Evolutionary conservation across 2,329 filamentous ascomycete genomes (phyloP), one percentile per base, ranked within the genome.

Genomic region (Alternaria triticina): DNA sequence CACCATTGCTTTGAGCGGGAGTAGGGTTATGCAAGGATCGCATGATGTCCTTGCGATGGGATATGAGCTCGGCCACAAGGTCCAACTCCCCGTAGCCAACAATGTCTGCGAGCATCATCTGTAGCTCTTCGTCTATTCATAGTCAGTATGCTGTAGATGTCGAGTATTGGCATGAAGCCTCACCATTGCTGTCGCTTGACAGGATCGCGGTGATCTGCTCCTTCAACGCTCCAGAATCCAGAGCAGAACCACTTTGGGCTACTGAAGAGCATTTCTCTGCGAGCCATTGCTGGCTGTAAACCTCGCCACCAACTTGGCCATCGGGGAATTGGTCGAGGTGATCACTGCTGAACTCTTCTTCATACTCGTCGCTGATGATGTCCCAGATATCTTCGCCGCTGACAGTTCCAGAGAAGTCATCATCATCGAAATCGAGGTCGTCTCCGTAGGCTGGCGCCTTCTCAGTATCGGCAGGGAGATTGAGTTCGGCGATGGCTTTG

Each of bases 51-150:
- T 86, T 83, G 56, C 94, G 88, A 77, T 95, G 89, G 3, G 89
- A 86, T 56, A 98, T 90, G n/a, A 98, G 83, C 66, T 97, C 93
- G 66, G 94, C 94, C 57, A 98, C 91, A 72, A 99, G 90, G 69
- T 99, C 95, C 17, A 99, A 84, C 74, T 98, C 93, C 71, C 96
- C 94, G 73, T 95, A 98, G 0, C 96, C 96, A 64, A 99, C 85
- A 46, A 97, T 88, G 72, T 99, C 96, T 0, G 92, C 93, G 36
- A 99, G 85, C 44, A 90, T 89, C 75, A 94, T 94, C 78, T 98
- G 95, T n/a, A 98, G 83, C 79, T 97, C 93, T 61, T 97, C 92
- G 61, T 97, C 91, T 30, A 23, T 13, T 33, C 23, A 6, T 52
- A n/a, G 40, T 65, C 28, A 66, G 62, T 44, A 25, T 15, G 49